Conservation (phyloP, 73 alveolate genomes). For the Paramecium pentaurelia region DNA sequence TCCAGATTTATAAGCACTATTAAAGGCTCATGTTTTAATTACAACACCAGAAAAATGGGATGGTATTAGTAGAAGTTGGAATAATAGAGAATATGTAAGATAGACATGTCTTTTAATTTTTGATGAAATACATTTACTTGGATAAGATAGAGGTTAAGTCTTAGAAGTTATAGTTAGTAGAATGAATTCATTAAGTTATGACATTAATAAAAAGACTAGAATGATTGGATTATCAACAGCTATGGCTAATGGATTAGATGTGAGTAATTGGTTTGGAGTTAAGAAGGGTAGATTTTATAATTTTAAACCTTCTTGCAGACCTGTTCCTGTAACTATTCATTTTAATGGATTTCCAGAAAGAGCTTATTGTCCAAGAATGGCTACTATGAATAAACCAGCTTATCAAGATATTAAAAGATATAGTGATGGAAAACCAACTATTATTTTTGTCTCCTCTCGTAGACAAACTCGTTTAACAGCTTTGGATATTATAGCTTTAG, state of each 20-base stretch:
- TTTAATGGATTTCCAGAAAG: conserved; percentile 98
- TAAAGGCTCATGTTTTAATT: conserved; percentile 79
- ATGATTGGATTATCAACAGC: conserved; percentile 98
- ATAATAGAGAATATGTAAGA: conserved; percentile 95
- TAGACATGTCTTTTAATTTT: conserved; percentile 96
- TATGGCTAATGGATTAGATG: conserved; percentile 99
- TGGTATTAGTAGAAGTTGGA: conserved; percentile 99
- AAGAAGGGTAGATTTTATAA: conserved; percentile 94
- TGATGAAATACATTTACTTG: conserved; percentile 99
- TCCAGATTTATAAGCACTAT: conserved; percentile 86
- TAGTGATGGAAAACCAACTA: conserved; percentile 92
- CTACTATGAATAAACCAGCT: conserved; percentile 99
- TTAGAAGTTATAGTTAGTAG: conserved; percentile 99
- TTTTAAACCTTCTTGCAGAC: conserved; percentile 99
- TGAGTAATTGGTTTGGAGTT: conserved; percentile 99
- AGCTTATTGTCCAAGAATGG: conserved; percentile 98
- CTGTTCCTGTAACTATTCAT: conserved; percentile 99
- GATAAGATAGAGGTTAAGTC: conserved; percentile 99
- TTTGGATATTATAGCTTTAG: conserved; percentile 90
- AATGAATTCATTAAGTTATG: conserved; percentile 81
- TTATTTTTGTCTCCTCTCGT: conserved; percentile 93
- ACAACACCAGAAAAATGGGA: conserved; percentile 99
- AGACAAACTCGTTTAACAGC: conserved; percentile 99
- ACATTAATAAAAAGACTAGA: conserved; percentile 78
- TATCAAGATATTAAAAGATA: conserved; percentile 94